Base-by-base conservation (phyloP, 768 basidiomycete species). In the Suillus subalutaceus region DNA sequence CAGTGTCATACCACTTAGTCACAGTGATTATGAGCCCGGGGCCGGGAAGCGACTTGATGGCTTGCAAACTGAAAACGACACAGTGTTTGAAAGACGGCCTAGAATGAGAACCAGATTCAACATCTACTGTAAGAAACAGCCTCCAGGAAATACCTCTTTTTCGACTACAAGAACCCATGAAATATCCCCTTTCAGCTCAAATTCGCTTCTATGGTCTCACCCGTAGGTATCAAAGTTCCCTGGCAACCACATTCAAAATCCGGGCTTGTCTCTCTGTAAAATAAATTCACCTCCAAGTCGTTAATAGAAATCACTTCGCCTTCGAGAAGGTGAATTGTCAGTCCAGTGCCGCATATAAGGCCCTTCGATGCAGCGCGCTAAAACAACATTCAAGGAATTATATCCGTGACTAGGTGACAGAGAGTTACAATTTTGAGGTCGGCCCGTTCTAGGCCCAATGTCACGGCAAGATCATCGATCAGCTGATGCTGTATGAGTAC, bases 41-140 rank as follows among this genome's bases (percentile, higher is more conserved):
- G 0, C 92, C 90, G 1, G 87, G 84, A 52, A 89, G 75, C 5
- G 73, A 75, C n/a, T 0, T 79, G 73, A 68, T 86, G 78, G 26
- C 80, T 78, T 6, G 87, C 80, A 62, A 96, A 78, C 26, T 77
- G 77, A 18, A 88, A 68, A 50, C 83, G 82, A 72, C 89, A 91
- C 1, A 99, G 83, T 0, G 93, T 91, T 72, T 96, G 92, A 74
- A 98, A 99, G n/a, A 97, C 87, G 0, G 97, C 97, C 97, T 98
- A 38, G 40, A n/a, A 18, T 66, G n/a, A 61, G 60, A 32, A 61
- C 23, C 23, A 71, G 65, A 30, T 15, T n/a, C 38, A 6, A 30
- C 41, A 30, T 30, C 7, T 6, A 26, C 53, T 43, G 30, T 26
- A 41, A 62, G 18, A 9, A 20, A 30, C 26, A 8, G 6, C 12